phyloP scores from a whole-genome alignment of 306 rosid genomes.

The Clitoria ternatea region DNA sequence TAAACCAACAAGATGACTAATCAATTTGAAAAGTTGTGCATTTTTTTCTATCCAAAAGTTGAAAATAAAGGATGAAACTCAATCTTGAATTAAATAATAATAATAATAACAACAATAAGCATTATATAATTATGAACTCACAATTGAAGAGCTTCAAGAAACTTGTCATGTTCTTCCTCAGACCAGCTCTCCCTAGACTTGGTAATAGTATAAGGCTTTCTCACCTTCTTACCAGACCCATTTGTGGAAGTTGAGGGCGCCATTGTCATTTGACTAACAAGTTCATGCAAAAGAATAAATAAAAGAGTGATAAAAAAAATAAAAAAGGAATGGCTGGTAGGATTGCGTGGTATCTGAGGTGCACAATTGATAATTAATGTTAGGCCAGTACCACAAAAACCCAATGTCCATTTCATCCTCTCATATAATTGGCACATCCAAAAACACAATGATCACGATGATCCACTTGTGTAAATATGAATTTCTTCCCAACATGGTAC shows the following conservation, averaged over 20 bases:
- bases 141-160: conserved; percentile 91
- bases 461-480: neutral
- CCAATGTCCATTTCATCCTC: neutral
- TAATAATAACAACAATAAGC: neutral
- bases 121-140: conserved; percentile 24
- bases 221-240: conserved; percentile 64
- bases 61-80: neutral
- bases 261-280: conserved; percentile 26
- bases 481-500: neutral
- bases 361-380: neutral
- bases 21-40: neutral
- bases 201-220: conserved; percentile 89
- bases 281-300: conserved; percentile 4
- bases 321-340: neutral
- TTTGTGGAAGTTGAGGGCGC: conserved; percentile 41
- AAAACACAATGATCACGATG: neutral
- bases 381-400: neutral
- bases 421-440: neutral
- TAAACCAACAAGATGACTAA: neutral
- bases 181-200: conserved; percentile 96
- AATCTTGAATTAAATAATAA: neutral
- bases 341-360: neutral
- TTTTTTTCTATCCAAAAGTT: neutral
- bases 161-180: conserved; percentile 87
- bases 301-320: neutral